Evolutionary conservation across 495 filamentous ascomycete species (phyloP).

Genomic region (Gamarada debralockiae): DNA sequence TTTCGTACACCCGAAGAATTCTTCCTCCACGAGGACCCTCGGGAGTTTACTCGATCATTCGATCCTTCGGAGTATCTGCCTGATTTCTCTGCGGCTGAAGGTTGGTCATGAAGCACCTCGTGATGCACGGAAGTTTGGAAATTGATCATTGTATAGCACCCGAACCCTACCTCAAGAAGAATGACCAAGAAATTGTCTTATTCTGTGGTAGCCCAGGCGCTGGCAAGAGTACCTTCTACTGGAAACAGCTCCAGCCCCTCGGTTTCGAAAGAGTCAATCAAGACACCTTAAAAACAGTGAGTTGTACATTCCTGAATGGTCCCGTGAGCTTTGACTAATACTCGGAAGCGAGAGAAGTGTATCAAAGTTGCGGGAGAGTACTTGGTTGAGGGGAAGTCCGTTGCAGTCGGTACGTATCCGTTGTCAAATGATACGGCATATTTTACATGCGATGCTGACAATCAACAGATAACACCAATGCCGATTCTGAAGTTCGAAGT

Average conservation of each 20-base stretch:
- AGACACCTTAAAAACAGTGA: constrained; percentile 78
- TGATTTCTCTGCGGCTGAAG: constrained; percentile 18
- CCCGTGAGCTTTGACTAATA: constrained; percentile 14
- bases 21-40: constrained; percentile 64
- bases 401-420: constrained; percentile 67
- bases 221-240: constrained; percentile 90
- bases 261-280: constrained; percentile 87
- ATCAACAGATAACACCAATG: constrained; percentile 83
- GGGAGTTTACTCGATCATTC: constrained; percentile 63
- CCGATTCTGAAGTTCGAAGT: constrained; percentile 67
- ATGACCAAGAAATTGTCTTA: constrained; percentile 70
- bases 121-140: not conserved
- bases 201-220: constrained; percentile 86
- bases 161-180: constrained; percentile 55
- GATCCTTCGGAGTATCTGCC: constrained; percentile 50
- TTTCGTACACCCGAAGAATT: constrained; percentile 91
- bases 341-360: constrained; percentile 69
- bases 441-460: constrained; percentile 2
- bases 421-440: constrained; percentile 3
- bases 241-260: constrained; percentile 70
- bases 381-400: constrained; percentile 59
- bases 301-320: constrained; percentile 15
- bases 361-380: constrained; percentile 67
- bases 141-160: constrained; percentile 12
- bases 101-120: not conserved